Conservation (phyloP, 192 early-diverging fungal genomes). For the Anaeromyces robustus region DNA sequence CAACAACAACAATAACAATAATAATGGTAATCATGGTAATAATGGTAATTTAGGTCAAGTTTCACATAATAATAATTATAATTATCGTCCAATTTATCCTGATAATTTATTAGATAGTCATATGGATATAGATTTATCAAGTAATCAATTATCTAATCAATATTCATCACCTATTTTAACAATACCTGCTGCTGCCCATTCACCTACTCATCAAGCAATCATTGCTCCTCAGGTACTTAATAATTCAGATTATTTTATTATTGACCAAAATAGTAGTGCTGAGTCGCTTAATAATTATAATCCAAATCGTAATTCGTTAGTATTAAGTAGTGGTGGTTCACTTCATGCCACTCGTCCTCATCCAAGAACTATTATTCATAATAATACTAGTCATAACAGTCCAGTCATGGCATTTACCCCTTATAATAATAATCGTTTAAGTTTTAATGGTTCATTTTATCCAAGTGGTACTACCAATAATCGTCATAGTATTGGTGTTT, state of each 20-base stretch:
- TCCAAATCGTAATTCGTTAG: too few relatives aligned
- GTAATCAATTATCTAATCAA: background rate
- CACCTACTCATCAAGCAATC: background rate
- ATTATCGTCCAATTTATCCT: background rate
- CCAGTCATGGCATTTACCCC: background rate
- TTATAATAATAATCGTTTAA: background rate
- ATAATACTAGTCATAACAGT: background rate
- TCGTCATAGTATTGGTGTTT: background rate
- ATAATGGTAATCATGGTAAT: background rate
- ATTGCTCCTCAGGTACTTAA: background rate
- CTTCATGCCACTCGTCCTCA: background rate
- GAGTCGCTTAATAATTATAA: too few relatives aligned
- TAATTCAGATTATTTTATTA: background rate
- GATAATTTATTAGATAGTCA: too few relatives aligned
- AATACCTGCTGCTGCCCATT: background rate
- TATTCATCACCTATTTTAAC: background rate
- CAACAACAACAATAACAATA: background rate
- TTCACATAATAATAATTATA: background rate
- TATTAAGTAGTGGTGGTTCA: too few relatives aligned
- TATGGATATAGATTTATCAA: too few relatives aligned
- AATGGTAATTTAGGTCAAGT: background rate
- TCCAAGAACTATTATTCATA: background rate
- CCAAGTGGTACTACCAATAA: background rate
- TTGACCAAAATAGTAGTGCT: background rate
- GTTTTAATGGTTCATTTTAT: background rate